Conservation (phyloP, 345 rosid species). For the Eucalyptus tenuipes region DNA sequence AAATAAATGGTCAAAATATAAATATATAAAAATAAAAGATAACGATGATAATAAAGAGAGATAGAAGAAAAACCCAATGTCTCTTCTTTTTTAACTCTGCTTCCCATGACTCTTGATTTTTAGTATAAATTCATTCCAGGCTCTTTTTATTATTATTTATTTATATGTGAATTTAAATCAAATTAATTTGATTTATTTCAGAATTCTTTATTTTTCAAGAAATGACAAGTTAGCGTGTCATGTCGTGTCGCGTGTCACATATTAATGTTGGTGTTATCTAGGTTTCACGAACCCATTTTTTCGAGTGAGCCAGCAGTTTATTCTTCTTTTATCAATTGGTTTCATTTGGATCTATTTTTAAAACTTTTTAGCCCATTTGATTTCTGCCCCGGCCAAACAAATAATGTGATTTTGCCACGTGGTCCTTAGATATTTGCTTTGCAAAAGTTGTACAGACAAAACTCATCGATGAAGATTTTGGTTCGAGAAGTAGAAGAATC, state of each 20-base stretch:
- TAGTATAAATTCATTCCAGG: too few relatives aligned
- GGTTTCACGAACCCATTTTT: neutral
- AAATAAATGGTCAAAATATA: rapidly evolving
- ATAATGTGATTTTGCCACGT: neutral
- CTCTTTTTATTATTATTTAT: too few relatives aligned
- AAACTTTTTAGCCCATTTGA: neutral
- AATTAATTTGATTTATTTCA: too few relatives aligned
- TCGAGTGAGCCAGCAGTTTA: neutral
- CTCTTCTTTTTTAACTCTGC: too few relatives aligned
- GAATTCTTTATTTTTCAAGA: too few relatives aligned
- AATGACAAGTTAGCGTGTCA: rapidly evolving
- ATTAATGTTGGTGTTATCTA: rapidly evolving
- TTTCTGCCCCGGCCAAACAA: neutral
- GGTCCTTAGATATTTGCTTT: neutral
- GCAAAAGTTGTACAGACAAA: neutral
- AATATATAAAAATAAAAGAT: too few relatives aligned
- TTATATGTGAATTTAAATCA: too few relatives aligned
- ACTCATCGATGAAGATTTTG: neutral
- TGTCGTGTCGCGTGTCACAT: rapidly evolving
- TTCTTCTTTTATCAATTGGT: neutral
- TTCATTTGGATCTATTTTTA: neutral
- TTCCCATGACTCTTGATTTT: rapidly evolving
- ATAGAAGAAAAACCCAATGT: too few relatives aligned
- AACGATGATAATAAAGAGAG: too few relatives aligned
- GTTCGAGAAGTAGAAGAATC: neutral